A percentile compares a stretch with the other conserved stretches of the same genome.
Conservation (phyloP, 371 early-diverging fungal genomes). For the Sporodiniella umbellata region DNA sequence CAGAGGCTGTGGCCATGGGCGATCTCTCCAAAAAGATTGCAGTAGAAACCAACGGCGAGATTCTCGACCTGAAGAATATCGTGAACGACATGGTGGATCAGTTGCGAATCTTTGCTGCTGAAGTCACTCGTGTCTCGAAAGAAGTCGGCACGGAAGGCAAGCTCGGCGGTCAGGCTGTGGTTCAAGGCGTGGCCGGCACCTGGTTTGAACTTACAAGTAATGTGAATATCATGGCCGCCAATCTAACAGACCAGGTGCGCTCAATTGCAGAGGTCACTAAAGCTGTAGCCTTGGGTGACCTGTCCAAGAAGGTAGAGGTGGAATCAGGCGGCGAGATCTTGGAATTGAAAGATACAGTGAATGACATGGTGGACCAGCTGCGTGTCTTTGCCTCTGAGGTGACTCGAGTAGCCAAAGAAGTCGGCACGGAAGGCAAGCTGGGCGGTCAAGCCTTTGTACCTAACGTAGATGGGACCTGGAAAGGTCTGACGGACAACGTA, state of each 20-base stretch:
- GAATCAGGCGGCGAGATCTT: slow-evolving; percentile 55
- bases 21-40: slow-evolving; percentile 62
- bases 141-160: slow-evolving; percentile 37
- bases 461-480: slow-evolving; percentile 41
- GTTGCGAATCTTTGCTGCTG: slow-evolving; percentile 31
- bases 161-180: slow-evolving; percentile 42
- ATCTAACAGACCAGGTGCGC: slow-evolving; percentile 40
- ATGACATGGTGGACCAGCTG: slow-evolving; percentile 49
- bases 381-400: slow-evolving; percentile 34
- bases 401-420: slow-evolving; percentile 27
- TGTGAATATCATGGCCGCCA: slow-evolving; percentile 37
- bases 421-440: slow-evolving; percentile 30
- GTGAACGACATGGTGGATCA: slow-evolving; percentile 64
- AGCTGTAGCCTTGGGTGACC: slow-evolving; percentile 23
- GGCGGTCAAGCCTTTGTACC: slow-evolving; percentile 33
- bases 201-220: slow-evolving; percentile 52
- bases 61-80: slow-evolving; percentile 60
- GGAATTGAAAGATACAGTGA: slow-evolving; percentile 62
- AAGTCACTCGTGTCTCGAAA: slow-evolving; percentile 43
- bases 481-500: slow-evolving; percentile 37
- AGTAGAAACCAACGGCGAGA: slow-evolving; percentile 62
- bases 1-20: slow-evolving; percentile 55
- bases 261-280: slow-evolving; percentile 44
- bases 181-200: slow-evolving; percentile 43
- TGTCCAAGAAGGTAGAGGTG: slow-evolving; percentile 56